Conservation (phyloP, 345 rosid genomes). For the Corchorus olitorius region DNA sequence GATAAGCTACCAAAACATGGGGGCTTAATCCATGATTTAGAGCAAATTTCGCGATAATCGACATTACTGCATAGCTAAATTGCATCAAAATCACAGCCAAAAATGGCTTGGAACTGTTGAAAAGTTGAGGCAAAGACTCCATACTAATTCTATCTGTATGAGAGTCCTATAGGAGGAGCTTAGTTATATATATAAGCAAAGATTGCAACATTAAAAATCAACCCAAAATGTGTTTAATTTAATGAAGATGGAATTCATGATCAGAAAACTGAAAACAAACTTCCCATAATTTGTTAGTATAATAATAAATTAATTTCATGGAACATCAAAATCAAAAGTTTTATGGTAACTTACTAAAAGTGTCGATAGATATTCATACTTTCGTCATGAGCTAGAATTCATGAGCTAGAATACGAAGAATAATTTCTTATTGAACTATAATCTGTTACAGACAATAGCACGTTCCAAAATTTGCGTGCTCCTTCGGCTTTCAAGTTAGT, state of each 20-base stretch:
- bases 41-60: neutral
- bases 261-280: neutral
- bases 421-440: neutral
- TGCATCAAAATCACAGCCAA: conserved; percentile 10
- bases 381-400: neutral
- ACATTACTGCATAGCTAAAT: conserved; percentile 2
- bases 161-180: neutral
- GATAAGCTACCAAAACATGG: conserved; percentile 2
- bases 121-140: neutral
- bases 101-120: neutral
- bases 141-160: neutral
- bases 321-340: neutral
- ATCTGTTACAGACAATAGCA: no score
- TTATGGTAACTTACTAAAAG: conserved; percentile 3
- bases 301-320: neutral
- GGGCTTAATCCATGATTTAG: neutral
- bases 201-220: neutral
- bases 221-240: neutral
- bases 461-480: neutral
- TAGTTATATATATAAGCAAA: neutral
- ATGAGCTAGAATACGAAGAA: neutral
- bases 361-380: neutral
- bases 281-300: neutral
- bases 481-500: no score
- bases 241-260: neutral